Base-by-base conservation (phyloP, 768 basidiomycete species). In the Tylopilus vinaceipallidus region DNA sequence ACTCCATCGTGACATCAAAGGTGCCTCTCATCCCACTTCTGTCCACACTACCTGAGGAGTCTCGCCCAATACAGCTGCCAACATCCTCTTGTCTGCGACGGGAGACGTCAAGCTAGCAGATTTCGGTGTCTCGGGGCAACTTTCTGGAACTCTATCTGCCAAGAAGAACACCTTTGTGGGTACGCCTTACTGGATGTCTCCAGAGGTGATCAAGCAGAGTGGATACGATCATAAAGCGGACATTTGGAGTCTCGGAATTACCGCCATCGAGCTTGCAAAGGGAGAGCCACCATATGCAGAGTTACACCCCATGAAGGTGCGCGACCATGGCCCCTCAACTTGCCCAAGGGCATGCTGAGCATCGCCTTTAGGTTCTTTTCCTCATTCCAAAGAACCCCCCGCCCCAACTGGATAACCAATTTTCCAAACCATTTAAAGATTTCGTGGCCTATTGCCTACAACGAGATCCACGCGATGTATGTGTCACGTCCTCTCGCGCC, bases 111-210 rank as follows among this genome's bases (percentile, higher is more conserved):
- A 99, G 67, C 77, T 99, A 22, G 97, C 97, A 38, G 97, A 99
- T 66, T 99, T 99, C 63, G 97, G 97, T 63, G 97, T 99, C 4
- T 98, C 95, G 1, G 97, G 97, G 24, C 97, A 99, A 63, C 78
- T 99, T 24, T 94, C 91, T 19, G 93, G 93, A 3, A 95, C 91
- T 2, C 73, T 95, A 37, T 91, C 88, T 11, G 91, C 90, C 17
- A 93, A 92, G 80, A 94, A 98, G 81, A 98, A 99, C 60, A 99
- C 95, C 1, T 98, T 95, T 65, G 95, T 95, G 27, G 92, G 92
- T 24, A 95, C 95, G 16, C 95, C 95, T 3, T 99, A 98, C 65
- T 99, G 97, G 97, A 99, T 99, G 97, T 93, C 92, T 7, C 97
- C 97, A 6, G 97, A 99, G 65, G 95, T 98, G 20, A 99, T 99